phyloP scores from a whole-genome alignment of 495 filamentous ascomycete genomes.

The Pyrenopolyporus hunteri region DNA sequence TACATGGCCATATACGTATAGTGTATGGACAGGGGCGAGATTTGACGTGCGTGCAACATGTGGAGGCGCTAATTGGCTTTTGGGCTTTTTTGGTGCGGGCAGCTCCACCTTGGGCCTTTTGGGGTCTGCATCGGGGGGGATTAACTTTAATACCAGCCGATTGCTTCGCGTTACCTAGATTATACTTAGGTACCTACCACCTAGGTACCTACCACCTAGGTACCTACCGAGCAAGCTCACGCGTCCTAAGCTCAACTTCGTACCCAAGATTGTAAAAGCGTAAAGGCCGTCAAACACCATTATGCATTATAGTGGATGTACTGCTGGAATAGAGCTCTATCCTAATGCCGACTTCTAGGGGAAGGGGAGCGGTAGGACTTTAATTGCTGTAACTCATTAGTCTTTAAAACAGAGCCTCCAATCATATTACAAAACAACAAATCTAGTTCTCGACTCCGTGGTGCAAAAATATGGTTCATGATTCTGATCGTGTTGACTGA shows the following conservation, averaged over 20 bases:
- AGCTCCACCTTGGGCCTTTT: too few species aligned
- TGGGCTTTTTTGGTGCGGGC: not conserved
- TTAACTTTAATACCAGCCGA: constrained; percentile 2
- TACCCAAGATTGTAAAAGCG: too few species aligned
- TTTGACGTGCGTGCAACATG: constrained; percentile 22
- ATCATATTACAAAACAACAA: too few species aligned
- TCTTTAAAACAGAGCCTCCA: too few species aligned
- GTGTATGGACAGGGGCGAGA: constrained; percentile 16
- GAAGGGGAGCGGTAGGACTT: too few species aligned
- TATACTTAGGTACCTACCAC: constrained; percentile 1
- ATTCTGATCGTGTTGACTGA: not conserved
- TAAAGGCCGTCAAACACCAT: too few species aligned
- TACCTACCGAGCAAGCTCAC: not conserved
- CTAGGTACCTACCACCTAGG: constrained; percentile 1
- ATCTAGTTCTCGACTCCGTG: not conserved
- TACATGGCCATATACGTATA: too few species aligned
- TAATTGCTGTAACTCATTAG: too few species aligned
- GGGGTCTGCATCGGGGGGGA: not conserved
- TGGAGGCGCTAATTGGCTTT: constrained; percentile 30
- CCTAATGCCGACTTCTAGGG: too few species aligned
- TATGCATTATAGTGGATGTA: too few species aligned
- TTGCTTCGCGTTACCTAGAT: too few species aligned
- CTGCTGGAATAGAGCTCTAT: too few species aligned
- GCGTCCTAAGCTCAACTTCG: not conserved
- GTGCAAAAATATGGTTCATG: not conserved